phyloP scores from a whole-genome alignment of 2,329 filamentous ascomycete species.

The Botrytis porri region DNA sequence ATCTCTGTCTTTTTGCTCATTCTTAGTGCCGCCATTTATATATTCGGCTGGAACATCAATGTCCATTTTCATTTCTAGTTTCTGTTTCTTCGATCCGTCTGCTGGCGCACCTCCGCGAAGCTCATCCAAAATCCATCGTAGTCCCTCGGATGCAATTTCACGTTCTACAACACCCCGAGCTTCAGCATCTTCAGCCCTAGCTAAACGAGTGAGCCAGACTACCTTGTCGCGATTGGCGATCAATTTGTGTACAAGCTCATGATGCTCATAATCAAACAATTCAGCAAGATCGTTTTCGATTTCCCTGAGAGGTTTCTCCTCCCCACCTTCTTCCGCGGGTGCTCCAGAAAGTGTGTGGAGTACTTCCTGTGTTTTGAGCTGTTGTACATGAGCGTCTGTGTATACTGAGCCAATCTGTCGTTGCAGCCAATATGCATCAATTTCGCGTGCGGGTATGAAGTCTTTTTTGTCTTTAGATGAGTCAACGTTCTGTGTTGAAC shows the following conservation, averaged over 20 bases:
- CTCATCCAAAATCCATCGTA: conserved; percentile 84
- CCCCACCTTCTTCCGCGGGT: conserved; percentile 69
- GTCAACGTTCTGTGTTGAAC: conserved; percentile 46
- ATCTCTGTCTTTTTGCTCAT: conserved; percentile 59
- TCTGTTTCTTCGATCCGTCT: conserved; percentile 54
- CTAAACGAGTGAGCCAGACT: conserved; percentile 89
- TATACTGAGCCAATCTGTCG: conserved; percentile 87
- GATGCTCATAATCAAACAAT: conserved; percentile 94
- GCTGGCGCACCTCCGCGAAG: conserved; percentile 69
- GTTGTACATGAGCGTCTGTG: conserved; percentile 85
- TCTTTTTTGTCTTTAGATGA: conserved; percentile 51
- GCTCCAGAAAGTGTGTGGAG: conserved; percentile 78
- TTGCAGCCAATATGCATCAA: conserved; percentile 97
- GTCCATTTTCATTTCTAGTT: conserved; percentile 93
- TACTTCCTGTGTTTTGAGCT: conserved; percentile 85
- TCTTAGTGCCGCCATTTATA: conserved; percentile 47
- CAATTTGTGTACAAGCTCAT: conserved; percentile 85
- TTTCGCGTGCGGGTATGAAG: conserved; percentile 76
- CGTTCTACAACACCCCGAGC: conserved; percentile 76
- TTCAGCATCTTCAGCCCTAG: conserved; percentile 75
- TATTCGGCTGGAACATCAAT: conserved; percentile 70
- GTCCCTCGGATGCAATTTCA: conserved; percentile 86
- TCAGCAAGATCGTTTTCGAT: conserved; percentile 99
- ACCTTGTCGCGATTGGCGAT: conserved; percentile 92
- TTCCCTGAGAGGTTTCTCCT: conserved; percentile 82